Evolutionary conservation across 1,284 basidiomycete species (phyloP).

Genomic region (Phellopilus nigrolimitatus): DNA sequence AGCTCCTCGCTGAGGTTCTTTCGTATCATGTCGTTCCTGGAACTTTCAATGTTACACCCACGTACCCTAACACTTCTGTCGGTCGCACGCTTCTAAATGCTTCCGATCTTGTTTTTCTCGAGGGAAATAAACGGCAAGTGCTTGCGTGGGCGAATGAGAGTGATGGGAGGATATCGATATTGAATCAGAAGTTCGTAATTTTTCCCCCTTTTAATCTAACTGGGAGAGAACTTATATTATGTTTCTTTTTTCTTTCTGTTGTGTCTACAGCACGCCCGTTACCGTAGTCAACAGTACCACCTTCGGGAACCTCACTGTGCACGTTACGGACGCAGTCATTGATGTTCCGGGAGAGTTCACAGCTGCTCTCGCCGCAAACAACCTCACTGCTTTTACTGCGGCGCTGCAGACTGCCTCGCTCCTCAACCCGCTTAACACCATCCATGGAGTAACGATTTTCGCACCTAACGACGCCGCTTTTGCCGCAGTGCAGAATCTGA

Average conservation of each 20-base stretch:
- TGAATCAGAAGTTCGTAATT: slow-evolving; percentile 47
- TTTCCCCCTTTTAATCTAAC: slow-evolving; percentile 14
- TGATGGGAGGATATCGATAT: slow-evolving; percentile 42
- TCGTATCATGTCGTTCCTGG: slow-evolving; percentile 62
- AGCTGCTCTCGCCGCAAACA: slow-evolving; percentile 36
- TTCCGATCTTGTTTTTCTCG: slow-evolving; percentile 43
- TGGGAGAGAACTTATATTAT: not conserved
- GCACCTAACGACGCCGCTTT: slow-evolving; percentile 57
- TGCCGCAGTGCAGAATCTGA: slow-evolving; percentile 31
- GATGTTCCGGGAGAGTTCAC: slow-evolving; percentile 48
- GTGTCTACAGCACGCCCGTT: slow-evolving; percentile 39
- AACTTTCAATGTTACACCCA: slow-evolving; percentile 39
- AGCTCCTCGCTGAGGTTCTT: slow-evolving; percentile 41
- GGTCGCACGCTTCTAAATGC: slow-evolving; percentile 58
- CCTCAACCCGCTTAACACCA: slow-evolving; percentile 35
- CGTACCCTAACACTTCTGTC: slow-evolving; percentile 53
- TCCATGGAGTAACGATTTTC: slow-evolving; percentile 67
- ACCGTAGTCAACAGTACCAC: slow-evolving; percentile 39
- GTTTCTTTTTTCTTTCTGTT: not conserved
- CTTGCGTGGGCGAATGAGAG: slow-evolving; percentile 53
- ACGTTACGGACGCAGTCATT: slow-evolving; percentile 49
- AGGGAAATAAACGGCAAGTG: slow-evolving; percentile 56
- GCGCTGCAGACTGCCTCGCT: slow-evolving; percentile 34
- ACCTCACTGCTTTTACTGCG: slow-evolving; percentile 36
- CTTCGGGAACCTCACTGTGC: slow-evolving; percentile 47